A percentile compares a stretch with the other conserved stretches of the same genome.
These are phyloP conservation scores for Lecanicillium sp. DNA, from an alignment of 2,329 filamentous ascomycete species.

Conservation along the genomic window DNA sequence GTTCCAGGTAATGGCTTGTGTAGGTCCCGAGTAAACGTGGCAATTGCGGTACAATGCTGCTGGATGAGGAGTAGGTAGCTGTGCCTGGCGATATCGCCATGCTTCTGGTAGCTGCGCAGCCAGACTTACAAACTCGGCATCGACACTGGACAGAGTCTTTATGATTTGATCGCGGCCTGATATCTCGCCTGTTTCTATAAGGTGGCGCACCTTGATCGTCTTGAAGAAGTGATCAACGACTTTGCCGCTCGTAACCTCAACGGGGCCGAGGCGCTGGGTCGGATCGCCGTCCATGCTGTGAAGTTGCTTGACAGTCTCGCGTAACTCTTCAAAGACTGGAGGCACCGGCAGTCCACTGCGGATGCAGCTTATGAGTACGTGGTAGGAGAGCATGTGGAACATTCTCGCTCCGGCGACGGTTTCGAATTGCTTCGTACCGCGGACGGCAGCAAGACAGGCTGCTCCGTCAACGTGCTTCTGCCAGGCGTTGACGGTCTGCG, in stretches of 20 bases:
- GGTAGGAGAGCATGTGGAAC: conserved; percentile 46
- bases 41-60: conserved; percentile 32
- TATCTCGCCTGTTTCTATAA: conserved; percentile 31
- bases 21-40: conserved; percentile 37
- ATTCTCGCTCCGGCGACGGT: conserved; percentile 38
- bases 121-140: conserved; percentile 32
- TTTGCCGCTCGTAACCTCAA: conserved; percentile 25
- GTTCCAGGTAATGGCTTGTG: conserved; percentile 39
- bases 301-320: conserved; percentile 29
- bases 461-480: conserved; percentile 46
- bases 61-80: conserved; percentile 28
- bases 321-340: conserved; percentile 35
- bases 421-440: conserved; percentile 37
- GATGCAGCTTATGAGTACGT: conserved; percentile 42
- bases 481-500: conserved; percentile 41
- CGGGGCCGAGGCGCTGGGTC: no score
- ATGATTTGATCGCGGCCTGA: conserved; percentile 26
- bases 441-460: conserved; percentile 38
- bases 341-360: conserved; percentile 41
- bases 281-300: conserved; percentile 22
- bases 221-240: conserved; percentile 35
- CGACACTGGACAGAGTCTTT: conserved; percentile 28
- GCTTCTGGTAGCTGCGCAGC: conserved; percentile 27
- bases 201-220: conserved; percentile 37
- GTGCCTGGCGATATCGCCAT: conserved; percentile 34